A percentile compares a stretch with the other conserved stretches of the same genome.
Conservation (phyloP, 83 land plant species). For the Picea abies region DNA sequence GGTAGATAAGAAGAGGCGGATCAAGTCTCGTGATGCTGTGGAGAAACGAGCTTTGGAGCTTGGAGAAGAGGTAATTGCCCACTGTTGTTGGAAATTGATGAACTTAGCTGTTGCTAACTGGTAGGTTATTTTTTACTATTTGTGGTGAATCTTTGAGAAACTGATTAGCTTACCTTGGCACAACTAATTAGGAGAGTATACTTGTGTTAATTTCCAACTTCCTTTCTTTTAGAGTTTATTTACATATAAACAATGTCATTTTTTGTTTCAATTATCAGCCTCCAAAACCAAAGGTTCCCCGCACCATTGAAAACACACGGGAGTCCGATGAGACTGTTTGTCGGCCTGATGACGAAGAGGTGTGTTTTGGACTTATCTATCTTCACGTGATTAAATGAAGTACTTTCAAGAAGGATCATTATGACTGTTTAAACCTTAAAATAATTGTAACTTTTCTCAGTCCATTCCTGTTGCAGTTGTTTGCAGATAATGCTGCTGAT, state of each 20-base stretch:
- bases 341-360: slow-evolving; percentile 92
- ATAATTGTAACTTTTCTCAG: background rate
- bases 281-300: slow-evolving; percentile 67
- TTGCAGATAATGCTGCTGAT: slow-evolving; percentile 78
- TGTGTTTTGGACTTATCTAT: slow-evolving; percentile 7
- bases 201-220: background rate
- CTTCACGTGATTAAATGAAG: background rate
- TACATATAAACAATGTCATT: background rate
- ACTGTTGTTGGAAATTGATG: background rate
- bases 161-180: background rate
- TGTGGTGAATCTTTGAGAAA: background rate
- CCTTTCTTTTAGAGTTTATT: slow-evolving; percentile 5
- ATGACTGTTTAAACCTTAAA: background rate
- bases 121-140: background rate
- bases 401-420: background rate
- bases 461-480: slow-evolving; percentile 44
- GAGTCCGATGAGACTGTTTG: slow-evolving; percentile 91
- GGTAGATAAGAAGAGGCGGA: slow-evolving; percentile 69
- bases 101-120: background rate
- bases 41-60: slow-evolving; percentile 80
- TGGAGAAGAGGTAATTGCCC: slow-evolving; percentile 67
- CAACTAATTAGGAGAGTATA: background rate
- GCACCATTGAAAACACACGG: slow-evolving; percentile 90
- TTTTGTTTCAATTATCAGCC: slow-evolving; percentile 44
- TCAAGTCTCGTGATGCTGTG: slow-evolving; percentile 68